Percentiles rank a stretch among this genome's conserved stretches.
Evolutionary conservation across 2,329 filamentous ascomycete species (phyloP).

Genomic region (Paecilomyces sp.): DNA sequence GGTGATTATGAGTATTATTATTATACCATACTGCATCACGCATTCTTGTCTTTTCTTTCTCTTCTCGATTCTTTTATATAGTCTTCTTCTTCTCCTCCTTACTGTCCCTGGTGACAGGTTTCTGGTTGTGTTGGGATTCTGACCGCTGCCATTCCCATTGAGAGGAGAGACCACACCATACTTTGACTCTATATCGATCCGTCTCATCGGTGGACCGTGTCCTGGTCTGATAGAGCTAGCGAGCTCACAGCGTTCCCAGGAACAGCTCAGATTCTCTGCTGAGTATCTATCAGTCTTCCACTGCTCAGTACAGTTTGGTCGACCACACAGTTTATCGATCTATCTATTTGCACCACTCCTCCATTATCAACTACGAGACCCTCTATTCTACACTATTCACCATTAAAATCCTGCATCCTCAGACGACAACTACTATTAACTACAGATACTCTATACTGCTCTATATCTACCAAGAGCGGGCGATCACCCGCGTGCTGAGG

Average conservation of each 20-base stretch:
- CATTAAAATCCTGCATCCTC: too few species aligned
- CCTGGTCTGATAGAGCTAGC: not conserved
- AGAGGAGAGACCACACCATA: too few species aligned
- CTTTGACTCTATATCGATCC: not conserved
- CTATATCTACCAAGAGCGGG: too few species aligned
- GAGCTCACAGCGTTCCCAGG: not conserved
- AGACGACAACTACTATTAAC: too few species aligned
- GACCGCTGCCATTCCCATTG: not conserved
- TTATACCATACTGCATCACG: too few species aligned
- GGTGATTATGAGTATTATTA: too few species aligned
- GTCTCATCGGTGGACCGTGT: not conserved
- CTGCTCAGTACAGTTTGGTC: too few species aligned
- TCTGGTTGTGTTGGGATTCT: not conserved
- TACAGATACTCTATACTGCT: too few species aligned
- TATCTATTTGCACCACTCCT: not conserved
- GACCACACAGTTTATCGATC: too few species aligned
- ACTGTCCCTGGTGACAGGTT: conserved; percentile 10
- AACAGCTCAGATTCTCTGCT: too few species aligned
- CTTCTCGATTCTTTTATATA: conserved; percentile 6
- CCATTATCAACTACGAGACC: not conserved
- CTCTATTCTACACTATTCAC: too few species aligned
- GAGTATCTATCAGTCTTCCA: too few species aligned
- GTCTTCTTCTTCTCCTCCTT: conserved; percentile 2
- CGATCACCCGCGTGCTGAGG: conserved; percentile 4
- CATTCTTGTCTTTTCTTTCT: conserved; percentile 2